These are phyloP conservation scores for Silene vulgaris DNA, from an alignment of 179 eudicot genomes.

Conservation along the genomic window DNA sequence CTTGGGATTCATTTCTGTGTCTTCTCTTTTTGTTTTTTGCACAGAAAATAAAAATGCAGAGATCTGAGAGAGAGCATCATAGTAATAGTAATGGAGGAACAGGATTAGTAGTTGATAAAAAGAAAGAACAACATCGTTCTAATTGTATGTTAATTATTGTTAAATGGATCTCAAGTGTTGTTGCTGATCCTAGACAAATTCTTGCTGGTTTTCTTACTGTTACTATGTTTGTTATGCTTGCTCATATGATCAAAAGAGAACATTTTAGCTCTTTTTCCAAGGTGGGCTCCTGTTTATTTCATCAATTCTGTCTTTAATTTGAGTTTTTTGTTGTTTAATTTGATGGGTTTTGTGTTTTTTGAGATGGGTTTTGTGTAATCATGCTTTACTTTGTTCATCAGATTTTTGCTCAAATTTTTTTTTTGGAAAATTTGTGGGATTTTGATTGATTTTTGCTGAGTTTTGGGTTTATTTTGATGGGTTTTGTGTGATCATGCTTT, in stretches of 20 bases:
- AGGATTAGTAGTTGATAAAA: constrained; percentile 4
- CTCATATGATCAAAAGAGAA: constrained; percentile 77
- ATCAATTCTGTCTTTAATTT: neutral
- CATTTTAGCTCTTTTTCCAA: constrained; percentile 48
- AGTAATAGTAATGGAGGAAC: neutral
- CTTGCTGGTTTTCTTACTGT: constrained; percentile 80
- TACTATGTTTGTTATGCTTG: constrained; percentile 95
- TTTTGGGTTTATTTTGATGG: neutral
- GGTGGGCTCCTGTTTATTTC: constrained; percentile 24
- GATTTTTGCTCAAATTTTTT: constrained; percentile 7
- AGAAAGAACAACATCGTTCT: constrained; percentile 21
- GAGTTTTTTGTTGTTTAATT: neutral
- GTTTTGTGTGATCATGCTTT: neutral
- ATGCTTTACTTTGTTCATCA: neutral
- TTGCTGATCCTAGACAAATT: constrained; percentile 84
- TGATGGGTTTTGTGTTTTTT: neutral
- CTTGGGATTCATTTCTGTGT: neutral
- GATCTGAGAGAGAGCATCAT: constrained; percentile 31
- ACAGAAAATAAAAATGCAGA: constrained; percentile 23
- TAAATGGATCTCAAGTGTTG: constrained; percentile 40
- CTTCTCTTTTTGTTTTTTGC: neutral
- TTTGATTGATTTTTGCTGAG: neutral
- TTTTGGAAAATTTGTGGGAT: neutral
- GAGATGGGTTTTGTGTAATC: constrained; percentile 5
- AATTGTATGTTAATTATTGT: constrained; percentile 21